Base-by-base conservation (phyloP, 352 stramenopile genomes). In the Globisporangium splendens region DNA sequence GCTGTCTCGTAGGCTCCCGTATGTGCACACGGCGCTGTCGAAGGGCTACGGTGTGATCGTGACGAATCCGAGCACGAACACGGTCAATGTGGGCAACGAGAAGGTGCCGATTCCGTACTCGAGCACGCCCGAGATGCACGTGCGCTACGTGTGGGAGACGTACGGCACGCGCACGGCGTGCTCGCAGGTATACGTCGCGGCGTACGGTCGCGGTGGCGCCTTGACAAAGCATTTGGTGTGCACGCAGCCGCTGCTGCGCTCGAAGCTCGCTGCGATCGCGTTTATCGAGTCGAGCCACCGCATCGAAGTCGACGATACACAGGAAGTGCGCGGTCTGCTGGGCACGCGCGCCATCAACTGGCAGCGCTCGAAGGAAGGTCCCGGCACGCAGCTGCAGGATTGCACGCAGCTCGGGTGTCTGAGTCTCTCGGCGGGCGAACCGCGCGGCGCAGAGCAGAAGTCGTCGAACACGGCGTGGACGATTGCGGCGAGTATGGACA, bases 231-330 rank as follows among this genome's bases (percentile, higher is more conserved):
- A 91, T 56, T 65, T 95, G 28, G 67, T 95, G 18, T 83, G 73
- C 55, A 82, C 85, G 46, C 83, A 93, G 64, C 70, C 79, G 13
- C 38, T 77, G n/a, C 48, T 92, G 33, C 70, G 81, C 13, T 62
- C 65, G 35, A 91, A 91, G 49, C 62, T 91, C 10, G 79, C 77
- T 13, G 82, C 80, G 1, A 85, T 91, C 46, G 85, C 83, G 10
- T 91, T 94, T 54, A 89, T 92, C 44, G 85, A 94, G 58, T 91
- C 80, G 7, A 91, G 79, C 59, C 83, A 95, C 60, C 79, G 80
- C 28, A 62, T 92, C 14, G 75, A 89, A 31, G 20, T 43, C 11
- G 75, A 88, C 39, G 83, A 92, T 58, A 82, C 77, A 38, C 71
- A 79, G 44, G 78, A 91, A 62, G 83, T 94, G 49, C 69, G 79